Base-by-base conservation (phyloP, 257 asterid species). In the Solanum infundibuliforme region DNA sequence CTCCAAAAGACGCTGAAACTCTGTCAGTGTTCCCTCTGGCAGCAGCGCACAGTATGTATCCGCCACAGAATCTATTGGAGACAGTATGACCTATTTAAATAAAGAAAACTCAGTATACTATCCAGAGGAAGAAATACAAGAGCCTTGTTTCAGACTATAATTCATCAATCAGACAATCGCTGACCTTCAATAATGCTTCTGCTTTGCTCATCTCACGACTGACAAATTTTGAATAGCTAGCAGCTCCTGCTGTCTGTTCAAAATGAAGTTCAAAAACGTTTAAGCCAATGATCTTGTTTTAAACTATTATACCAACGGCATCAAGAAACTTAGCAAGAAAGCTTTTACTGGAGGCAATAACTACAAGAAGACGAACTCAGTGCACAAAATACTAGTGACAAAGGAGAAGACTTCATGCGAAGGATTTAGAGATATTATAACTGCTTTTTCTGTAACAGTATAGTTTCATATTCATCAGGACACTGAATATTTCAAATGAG, bases 201-300 rank as follows among this genome's bases (percentile, higher is more conserved):
- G 99, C 99, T 93, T 97, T 97, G 98, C 99, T 97, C 99, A 96
- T 97, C 91, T 97, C 99, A 83, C 98, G 95, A 92, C 94, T 94
- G 23, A 97, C 99, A 91, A 96, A 97, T 89, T 95, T 97, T 75
- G 99, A 93, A 91, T 96, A 97, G 92, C 98, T 95, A 82, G 96
- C 89, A 90, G 95, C 98, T 89, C 95, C 96, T 65, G 98, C 93
- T 87, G 94, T 92, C 99, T 97, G 90, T 86, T 89, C 55, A 21
- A 89, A 62, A 90, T 88, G 88, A 86, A 60, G 43, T 62, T 66
- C 65, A 11, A 46, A 38, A 69, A 79, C 8, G 10, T 46, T 46
- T 46, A 81, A 77, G 68, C 29, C 39, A 46, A 46, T 81, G 66
- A 46, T 79, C 65, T 43, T 79, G 66, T 18, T 43, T 43, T 29